Base-by-base conservation (phyloP, 768 basidiomycete species). In the Tricholomella constricta region DNA sequence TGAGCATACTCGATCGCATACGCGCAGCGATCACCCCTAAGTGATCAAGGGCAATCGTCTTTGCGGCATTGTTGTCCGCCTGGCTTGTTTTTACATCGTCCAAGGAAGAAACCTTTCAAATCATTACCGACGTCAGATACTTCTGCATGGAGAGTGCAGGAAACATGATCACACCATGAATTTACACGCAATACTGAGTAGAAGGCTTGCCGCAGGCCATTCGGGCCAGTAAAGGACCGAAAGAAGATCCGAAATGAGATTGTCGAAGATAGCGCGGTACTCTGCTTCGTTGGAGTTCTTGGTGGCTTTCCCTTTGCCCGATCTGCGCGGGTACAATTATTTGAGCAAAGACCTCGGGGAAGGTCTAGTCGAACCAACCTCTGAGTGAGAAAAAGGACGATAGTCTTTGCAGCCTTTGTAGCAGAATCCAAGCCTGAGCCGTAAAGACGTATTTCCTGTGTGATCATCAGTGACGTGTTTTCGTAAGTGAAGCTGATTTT, bases 251-350 rank as follows among this genome's bases (percentile, higher is more conserved):
- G 85, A 84, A 36, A 98, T 84, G 10, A 98, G 75, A 61, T 90
- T 90, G 63, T 98, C 96, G 54, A 98, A 89, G 34, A 98, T 93
- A 0, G 86, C 78, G 44, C 94, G 85, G 66, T 98, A 98, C 65
- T 98, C 96, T 5, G 90, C 86, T 64, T 99, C 97, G 59, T 92
- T 94, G 0, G 94, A 87, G 59, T 89, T 92, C 67, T 96, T 96
- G 12, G 89, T 91, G 5, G 84, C 75, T 62, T 94, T 95, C 10
- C 87, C 84, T 68, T 91, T 95, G 7, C 91, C 92, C 1, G 94
- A 88, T 53, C 90, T 88, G 57, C 63, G 29, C 42, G 2, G 31
- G 14, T 9, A 20, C 25, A 51, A n/a, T 54, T 23, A 45, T 31
- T 32, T 10, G 14, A 38, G 23, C 17, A 22, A 20, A 3, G 10